Base-by-base conservation (phyloP, 495 filamentous ascomycete genomes). In the Neurospora hispaniola region DNA sequence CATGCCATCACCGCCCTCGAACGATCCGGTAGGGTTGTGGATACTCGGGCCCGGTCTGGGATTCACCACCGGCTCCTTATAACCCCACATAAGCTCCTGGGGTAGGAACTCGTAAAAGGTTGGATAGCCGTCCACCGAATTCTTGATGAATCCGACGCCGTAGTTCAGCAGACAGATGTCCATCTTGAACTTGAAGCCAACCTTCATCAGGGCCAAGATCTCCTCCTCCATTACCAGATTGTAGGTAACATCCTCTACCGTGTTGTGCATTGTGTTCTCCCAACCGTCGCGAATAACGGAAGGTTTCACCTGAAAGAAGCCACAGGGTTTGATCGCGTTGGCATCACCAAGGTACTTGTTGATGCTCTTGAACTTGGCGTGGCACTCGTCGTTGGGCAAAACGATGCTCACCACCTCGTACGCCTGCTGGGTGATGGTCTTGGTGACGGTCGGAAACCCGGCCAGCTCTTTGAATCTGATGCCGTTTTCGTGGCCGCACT, bases 131-230 rank as follows among this genome's bases (percentile, higher is more conserved):
- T 85, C 79, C 70, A 90, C 88, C 72, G 94, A 85, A 75, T 86
- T 88, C 75, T 86, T 83, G 76, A 88, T 84, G 79, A 87, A 86
- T 71, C 77, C 83, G 42, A 93, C 66, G 9, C 89, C 91, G 71
- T 84, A 86, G 72, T 86, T 89, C 40, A 93, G 80, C 69, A 88
- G 84, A 78, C 88, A 90, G 18, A 97, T 85, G 9, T 78, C 80
- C 6, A 88, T 83, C 42, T 86, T 84, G 18, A 98, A 78, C 82
- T 96, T 97, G 90, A 97, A 89, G 1, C 94, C 93, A 1, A 88
- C 83, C 74, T 88, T 89, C 73, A 90, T 87, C 68, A 86, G 82
- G 39, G 83, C 74, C 23, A 98, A 83, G 6, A 91, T 81, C 0
- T 86, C 78, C 38, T 89, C 68, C 70, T 82, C 80, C 27, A 35